Evolutionary conservation across 208 protist genomes (phyloP).

Genomic region (Angomonas desouzai): DNA sequence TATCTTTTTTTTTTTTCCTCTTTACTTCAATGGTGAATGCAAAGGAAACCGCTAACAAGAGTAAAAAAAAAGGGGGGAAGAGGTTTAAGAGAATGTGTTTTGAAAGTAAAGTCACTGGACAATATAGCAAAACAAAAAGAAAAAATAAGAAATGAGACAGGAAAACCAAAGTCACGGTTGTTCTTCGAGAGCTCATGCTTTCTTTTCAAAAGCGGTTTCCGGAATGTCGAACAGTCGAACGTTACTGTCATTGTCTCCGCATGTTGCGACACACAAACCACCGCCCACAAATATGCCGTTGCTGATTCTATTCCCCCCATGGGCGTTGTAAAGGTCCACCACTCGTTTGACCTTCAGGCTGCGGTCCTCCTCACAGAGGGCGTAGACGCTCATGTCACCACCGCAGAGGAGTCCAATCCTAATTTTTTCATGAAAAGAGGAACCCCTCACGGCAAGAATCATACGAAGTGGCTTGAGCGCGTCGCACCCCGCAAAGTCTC

Average conservation of each 20-base stretch:
- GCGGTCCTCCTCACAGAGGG: conserved; percentile 25
- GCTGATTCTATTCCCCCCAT: conserved; percentile 45
- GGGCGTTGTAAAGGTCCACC: conserved; percentile 38
- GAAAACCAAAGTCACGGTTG: background rate
- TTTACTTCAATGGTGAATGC: too few relatives aligned
- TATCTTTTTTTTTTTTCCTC: too few relatives aligned
- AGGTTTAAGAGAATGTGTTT: too few relatives aligned
- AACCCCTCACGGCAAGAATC: conserved; percentile 41
- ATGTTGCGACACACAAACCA: conserved; percentile 57
- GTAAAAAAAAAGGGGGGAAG: background rate
- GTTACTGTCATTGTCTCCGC: conserved; percentile 50
- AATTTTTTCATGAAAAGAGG: conserved; percentile 62
- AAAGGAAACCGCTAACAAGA: too few relatives aligned
- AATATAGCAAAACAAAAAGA: conserved; percentile 9
- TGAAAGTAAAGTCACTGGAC: conserved; percentile 7
- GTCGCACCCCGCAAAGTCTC: conserved; percentile 46
- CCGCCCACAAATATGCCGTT: conserved; percentile 47
- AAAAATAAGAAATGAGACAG: conserved; percentile 8
- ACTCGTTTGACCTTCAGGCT: conserved; percentile 40
- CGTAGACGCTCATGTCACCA: conserved; percentile 42
- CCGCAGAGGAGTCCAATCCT: conserved; percentile 40
- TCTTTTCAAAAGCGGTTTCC: conserved; percentile 6
- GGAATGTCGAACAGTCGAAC: conserved; percentile 61
- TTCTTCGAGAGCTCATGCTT: conserved; percentile 5
- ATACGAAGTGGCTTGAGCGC: conserved; percentile 35